Evolutionary conservation across 73 alveolate species (phyloP).

Genomic region (Paramecium caudatum): DNA sequence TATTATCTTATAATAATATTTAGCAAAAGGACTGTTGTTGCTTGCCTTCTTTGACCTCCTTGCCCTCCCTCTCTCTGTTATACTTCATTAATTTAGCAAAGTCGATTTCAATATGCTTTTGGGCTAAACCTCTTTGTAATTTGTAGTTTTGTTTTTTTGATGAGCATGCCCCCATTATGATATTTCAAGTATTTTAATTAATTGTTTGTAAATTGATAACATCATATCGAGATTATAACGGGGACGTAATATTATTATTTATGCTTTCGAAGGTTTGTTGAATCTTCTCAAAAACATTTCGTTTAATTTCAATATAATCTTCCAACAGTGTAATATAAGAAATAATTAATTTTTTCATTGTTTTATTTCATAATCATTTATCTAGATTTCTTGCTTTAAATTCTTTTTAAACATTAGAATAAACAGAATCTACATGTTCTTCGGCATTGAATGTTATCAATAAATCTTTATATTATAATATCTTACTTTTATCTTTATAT

Average conservation of each 20-base stretch:
- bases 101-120: conserved; percentile 16
- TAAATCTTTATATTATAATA: background rate
- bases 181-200: too few species aligned
- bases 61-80: conserved; percentile 18
- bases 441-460: conserved; percentile 86
- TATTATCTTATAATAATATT: background rate
- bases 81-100: background rate
- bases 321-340: too few species aligned
- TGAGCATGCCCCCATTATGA: conserved; percentile 38
- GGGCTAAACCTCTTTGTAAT: background rate
- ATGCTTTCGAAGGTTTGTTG: too few species aligned
- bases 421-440: conserved; percentile 88
- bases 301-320: too few species aligned
- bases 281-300: too few species aligned
- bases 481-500: conserved; percentile 85
- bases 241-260: too few species aligned
- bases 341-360: too few species aligned
- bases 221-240: too few species aligned
- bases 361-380: background rate
- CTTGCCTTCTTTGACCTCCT: conserved; percentile 12
- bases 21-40: conserved; percentile 20
- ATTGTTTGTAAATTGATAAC: too few species aligned
- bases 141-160: background rate
- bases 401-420: conserved; percentile 52
- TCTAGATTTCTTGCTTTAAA: background rate